Conservation (phyloP, 208 protist species). For the Acanthamoeba culbertsoni region DNA sequence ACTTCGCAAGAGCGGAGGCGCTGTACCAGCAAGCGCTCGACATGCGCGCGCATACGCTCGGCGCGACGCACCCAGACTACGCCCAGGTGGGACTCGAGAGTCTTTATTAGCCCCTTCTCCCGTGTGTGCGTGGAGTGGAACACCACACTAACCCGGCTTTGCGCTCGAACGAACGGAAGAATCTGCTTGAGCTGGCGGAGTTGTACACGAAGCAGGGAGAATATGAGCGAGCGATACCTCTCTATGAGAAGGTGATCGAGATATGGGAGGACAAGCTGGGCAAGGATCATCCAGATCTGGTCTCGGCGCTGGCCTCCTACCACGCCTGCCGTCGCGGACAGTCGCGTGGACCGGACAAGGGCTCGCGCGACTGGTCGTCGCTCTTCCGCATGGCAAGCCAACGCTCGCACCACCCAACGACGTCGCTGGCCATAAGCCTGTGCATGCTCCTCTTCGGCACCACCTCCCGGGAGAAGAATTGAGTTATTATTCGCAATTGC, state of each 20-base stretch:
- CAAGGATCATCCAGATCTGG: conserved; percentile 49
- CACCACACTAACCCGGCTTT: too few relatives aligned
- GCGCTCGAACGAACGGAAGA: too few relatives aligned
- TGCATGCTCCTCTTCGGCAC: not conserved
- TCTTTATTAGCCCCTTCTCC: not conserved
- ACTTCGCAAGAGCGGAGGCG: conserved; percentile 21
- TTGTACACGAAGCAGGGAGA: conserved; percentile 48
- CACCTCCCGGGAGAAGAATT: not conserved
- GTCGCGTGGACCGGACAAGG: not conserved
- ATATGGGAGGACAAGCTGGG: conserved; percentile 64
- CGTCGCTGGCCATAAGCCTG: conserved; percentile 10
- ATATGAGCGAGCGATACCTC: conserved; percentile 30
- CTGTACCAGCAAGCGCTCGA: conserved; percentile 42
- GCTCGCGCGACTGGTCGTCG: conserved; percentile 26
- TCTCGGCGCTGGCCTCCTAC: not conserved
- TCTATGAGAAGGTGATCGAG: conserved; percentile 61
- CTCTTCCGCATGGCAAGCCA: conserved; percentile 27
- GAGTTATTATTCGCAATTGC: too few relatives aligned
- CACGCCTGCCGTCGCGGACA: conserved; percentile 23
- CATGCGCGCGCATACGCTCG: conserved; percentile 38
- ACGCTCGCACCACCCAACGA: not conserved
- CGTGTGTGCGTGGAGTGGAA: not conserved
- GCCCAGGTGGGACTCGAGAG: not conserved
- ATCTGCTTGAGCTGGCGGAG: conserved; percentile 51
- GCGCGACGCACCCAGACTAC: conserved; percentile 55